phyloP scores from a whole-genome alignment of 1,139 yeast genomes.

The Candida freyschussii region DNA sequence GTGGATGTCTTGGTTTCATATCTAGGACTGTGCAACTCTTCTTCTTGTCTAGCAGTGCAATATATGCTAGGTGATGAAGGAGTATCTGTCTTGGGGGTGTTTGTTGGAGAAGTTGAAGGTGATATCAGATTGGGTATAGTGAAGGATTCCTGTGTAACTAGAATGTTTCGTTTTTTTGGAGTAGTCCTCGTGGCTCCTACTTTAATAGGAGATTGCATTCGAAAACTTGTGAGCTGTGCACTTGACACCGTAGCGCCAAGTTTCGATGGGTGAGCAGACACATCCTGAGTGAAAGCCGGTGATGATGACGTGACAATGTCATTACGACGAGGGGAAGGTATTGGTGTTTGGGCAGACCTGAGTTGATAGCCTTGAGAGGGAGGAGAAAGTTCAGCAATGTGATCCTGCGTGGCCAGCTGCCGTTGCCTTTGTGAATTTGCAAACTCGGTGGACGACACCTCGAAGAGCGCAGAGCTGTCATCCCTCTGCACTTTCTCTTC shows the following conservation, averaged over 20 bases:
- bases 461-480: slow-evolving; percentile 12
- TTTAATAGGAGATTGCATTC: slow-evolving; percentile 19
- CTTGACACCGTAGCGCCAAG: slow-evolving; percentile 10
- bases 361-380: slow-evolving; percentile 7
- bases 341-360: slow-evolving; percentile 12
- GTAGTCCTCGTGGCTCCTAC: slow-evolving; percentile 10
- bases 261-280: slow-evolving; percentile 1
- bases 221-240: slow-evolving; percentile 23
- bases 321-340: slow-evolving; percentile 1
- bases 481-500: not conserved
- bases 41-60: slow-evolving; percentile 20
- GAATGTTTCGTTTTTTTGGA: slow-evolving; percentile 12
- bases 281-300: slow-evolving; percentile 11
- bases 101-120: slow-evolving; percentile 5
- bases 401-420: not conserved
- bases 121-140: slow-evolving; percentile 16
- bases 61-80: slow-evolving; percentile 15
- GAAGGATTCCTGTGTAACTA: slow-evolving; percentile 17
- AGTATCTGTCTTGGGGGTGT: slow-evolving; percentile 1
- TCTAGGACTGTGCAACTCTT: slow-evolving; percentile 1
- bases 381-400: not conserved
- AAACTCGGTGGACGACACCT: slow-evolving; percentile 17
- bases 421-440: slow-evolving; percentile 10
- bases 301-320: slow-evolving; percentile 14
- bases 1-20: slow-evolving; percentile 15